Percentiles rank a stretch among this genome's conserved stretches.
Evolutionary conservation across 2,329 filamentous ascomycete genomes (phyloP).

Genomic region (Myriangium duriaei): DNA sequence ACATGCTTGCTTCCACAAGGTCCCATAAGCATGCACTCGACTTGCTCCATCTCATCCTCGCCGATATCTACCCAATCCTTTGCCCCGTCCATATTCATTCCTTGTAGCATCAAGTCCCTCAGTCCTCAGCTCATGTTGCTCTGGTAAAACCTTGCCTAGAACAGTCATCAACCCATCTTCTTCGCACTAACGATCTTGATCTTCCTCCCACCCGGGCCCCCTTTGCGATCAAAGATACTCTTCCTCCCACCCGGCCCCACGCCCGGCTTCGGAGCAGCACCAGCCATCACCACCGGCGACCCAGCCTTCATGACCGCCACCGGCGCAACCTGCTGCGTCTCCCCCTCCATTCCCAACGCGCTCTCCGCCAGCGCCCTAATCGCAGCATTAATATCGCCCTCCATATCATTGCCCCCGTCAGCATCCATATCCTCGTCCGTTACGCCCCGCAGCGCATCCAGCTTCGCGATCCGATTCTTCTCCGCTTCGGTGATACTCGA

Average conservation of each 20-base stretch:
- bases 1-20: too few relatives aligned
- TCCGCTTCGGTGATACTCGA: conserved; percentile 16
- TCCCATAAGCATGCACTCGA: too few relatives aligned
- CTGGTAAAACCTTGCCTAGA: too few relatives aligned
- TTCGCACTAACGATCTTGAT: conserved; percentile 6
- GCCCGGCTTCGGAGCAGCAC: conserved; percentile 1
- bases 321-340: neutral
- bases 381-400: neutral
- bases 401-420: neutral
- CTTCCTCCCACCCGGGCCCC: conserved; percentile 3
- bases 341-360: conserved; percentile 1
- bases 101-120: too few relatives aligned
- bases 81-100: too few relatives aligned
- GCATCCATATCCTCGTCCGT: conserved; percentile 12
- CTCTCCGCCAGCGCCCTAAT: conserved; percentile 2
- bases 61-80: too few relatives aligned
- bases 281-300: conserved; percentile 1
- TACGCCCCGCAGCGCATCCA: conserved; percentile 22
- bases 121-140: too few relatives aligned
- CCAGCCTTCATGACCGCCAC: neutral
- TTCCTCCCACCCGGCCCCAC: conserved; percentile 1
- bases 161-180: too few relatives aligned
- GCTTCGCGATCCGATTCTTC: conserved; percentile 24
- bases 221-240: conserved; percentile 2
- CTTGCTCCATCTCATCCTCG: too few relatives aligned